Percentiles rank a stretch among this genome's conserved stretches.
Evolutionary conservation across 139 green algal genomes (phyloP).

Genomic region (Limnomonas spitsbergensis): DNA sequence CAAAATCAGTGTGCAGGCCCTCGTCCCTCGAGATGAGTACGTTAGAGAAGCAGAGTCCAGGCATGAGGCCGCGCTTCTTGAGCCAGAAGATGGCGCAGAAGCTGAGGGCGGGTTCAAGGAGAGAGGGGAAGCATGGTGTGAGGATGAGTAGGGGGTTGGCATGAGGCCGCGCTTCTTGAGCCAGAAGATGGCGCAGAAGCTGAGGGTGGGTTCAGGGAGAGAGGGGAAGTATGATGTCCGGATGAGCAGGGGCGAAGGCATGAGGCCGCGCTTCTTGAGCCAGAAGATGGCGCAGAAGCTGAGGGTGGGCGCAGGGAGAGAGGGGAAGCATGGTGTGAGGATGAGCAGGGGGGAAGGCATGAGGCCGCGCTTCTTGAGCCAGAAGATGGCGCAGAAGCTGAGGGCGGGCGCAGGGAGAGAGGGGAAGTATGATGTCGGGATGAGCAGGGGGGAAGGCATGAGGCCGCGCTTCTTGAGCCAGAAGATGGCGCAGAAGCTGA

Average conservation of each 20-base stretch:
- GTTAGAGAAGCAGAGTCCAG: slow-evolving; percentile 97
- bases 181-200: slow-evolving; percentile 98
- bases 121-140: too few species aligned
- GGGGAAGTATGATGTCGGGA: too few species aligned
- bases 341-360: slow-evolving; percentile 98
- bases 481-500: slow-evolving; percentile 94
- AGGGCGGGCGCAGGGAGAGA: too few species aligned
- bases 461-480: slow-evolving; percentile 98
- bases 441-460: too few species aligned
- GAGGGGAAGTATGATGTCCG: too few species aligned
- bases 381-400: slow-evolving; percentile 98
- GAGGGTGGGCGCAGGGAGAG: too few species aligned
- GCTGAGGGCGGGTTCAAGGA: too few species aligned
- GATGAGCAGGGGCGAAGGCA: too few species aligned
- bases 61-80: slow-evolving; percentile 97
- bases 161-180: slow-evolving; percentile 99
- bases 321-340: too few species aligned
- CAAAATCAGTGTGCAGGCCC: slow-evolving; percentile 97
- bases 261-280: slow-evolving; percentile 97
- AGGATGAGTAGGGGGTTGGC: slow-evolving; percentile 96
- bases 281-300: slow-evolving; percentile 97
- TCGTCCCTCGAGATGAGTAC: slow-evolving; percentile 97
- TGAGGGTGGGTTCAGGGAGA: too few species aligned
- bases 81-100: slow-evolving; percentile 98
- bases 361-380: slow-evolving; percentile 98